Evolutionary conservation across 176 grass and related monocot species (phyloP).

Genomic region (Zea mays): Zm-B73-REFERENCE-NAM-5.0 NC_050100.1:185841001-185841500

Average conservation of each 20-base stretch:
- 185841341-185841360: conserved; percentile 96
- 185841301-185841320: conserved; percentile 87
- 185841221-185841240: background rate
- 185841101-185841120: conserved; percentile 46
- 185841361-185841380: conserved; percentile 86
- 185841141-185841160: background rate
- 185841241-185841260: background rate
- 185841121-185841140: conserved; percentile 8
- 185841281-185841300: background rate
- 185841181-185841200: background rate
- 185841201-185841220: background rate
- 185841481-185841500: conserved; percentile 39
- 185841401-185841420: conserved; percentile 92
- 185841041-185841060: conserved; percentile 87
- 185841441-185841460: conserved; percentile 87
- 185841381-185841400: conserved; percentile 80
- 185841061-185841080: conserved; percentile 93
- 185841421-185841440: conserved; percentile 83
- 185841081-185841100: conserved; percentile 94
- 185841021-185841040: conserved; percentile 91
- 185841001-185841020: conserved; percentile 93
- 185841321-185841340: conserved; percentile 99
- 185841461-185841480: conserved; percentile 75
- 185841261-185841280: conserved; percentile 13
- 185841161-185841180: background rate